phyloP scores from a whole-genome alignment of 805 yeast genomes.

The Yarrowia sp. region DNA sequence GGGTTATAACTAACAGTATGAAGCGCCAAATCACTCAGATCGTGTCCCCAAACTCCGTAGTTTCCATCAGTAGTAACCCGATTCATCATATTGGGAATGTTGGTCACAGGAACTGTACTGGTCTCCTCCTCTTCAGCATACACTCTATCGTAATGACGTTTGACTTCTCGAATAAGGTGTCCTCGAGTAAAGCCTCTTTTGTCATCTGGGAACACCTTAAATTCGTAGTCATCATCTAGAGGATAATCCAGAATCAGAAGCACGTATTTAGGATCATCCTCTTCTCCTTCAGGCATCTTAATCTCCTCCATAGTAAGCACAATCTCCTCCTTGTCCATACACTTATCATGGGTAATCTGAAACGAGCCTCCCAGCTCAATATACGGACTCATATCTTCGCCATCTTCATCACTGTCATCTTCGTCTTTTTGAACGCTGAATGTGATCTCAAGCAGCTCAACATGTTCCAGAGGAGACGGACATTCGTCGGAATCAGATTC shows the following conservation, averaged over 20 bases:
- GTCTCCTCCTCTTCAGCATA: neutral
- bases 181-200: neutral
- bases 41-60: conserved; percentile 1
- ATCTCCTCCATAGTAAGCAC: neutral
- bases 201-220: neutral
- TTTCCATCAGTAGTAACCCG: neutral
- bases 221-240: neutral
- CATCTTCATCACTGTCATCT: neutral
- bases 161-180: neutral
- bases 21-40: neutral
- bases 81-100: neutral
- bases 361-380: neutral
- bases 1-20: neutral
- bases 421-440: neutral
- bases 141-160: neutral
- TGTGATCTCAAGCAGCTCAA: neutral
- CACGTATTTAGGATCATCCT: neutral
- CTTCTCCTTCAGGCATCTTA: neutral
- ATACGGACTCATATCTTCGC: neutral
- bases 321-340: neutral
- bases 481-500: neutral
- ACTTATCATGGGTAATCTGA: neutral
- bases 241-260: neutral
- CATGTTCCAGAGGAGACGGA: no score
- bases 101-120: neutral